Evolutionary conservation across 2,329 filamentous ascomycete species (phyloP).

Genomic region (Didymella lethalis): DNA sequence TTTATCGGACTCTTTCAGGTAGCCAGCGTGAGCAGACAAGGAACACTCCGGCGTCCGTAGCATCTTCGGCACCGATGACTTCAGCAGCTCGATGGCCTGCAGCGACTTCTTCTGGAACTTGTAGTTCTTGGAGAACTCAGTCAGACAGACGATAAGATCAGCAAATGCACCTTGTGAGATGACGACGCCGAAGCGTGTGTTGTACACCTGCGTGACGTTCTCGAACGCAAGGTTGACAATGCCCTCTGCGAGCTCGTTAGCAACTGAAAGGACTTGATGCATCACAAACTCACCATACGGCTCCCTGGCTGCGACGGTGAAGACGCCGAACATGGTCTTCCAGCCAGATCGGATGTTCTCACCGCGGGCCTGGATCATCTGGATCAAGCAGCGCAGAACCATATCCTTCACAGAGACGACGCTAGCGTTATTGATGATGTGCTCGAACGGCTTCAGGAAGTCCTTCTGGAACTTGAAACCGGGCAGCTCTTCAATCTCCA

Average conservation of each 20-base stretch:
- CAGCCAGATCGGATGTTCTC: constrained; percentile 98
- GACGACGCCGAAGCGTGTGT: constrained; percentile 91
- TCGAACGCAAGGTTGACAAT: constrained; percentile 98
- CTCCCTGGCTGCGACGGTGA: constrained; percentile 92
- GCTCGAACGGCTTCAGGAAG: constrained; percentile 97
- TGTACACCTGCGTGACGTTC: constrained; percentile 95
- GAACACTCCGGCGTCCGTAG: constrained; percentile 94
- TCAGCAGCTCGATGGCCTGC: constrained; percentile 92
- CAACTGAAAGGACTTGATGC: neutral
- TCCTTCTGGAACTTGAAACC: constrained; percentile 99
- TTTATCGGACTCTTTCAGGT: constrained; percentile 58
- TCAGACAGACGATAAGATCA: constrained; percentile 93
- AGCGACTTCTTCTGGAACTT: constrained; percentile 98
- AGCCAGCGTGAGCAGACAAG: constrained; percentile 71
- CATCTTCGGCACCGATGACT: constrained; percentile 94
- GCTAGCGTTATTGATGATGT: constrained; percentile 92
- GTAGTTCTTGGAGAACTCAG: constrained; percentile 98
- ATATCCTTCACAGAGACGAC: constrained; percentile 96
- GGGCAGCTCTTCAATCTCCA: constrained; percentile 96
- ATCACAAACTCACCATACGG: constrained; percentile 69
- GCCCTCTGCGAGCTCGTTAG: constrained; percentile 66
- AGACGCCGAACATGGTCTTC: constrained; percentile 99
- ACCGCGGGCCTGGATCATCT: constrained; percentile 98
- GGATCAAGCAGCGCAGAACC: constrained; percentile 92
- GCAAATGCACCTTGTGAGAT: constrained; percentile 97